Percentiles rank a stretch among this genome's conserved stretches.
Conservation (phyloP, 179 eudicot species). For the Vitellaria paradoxa region DNA sequence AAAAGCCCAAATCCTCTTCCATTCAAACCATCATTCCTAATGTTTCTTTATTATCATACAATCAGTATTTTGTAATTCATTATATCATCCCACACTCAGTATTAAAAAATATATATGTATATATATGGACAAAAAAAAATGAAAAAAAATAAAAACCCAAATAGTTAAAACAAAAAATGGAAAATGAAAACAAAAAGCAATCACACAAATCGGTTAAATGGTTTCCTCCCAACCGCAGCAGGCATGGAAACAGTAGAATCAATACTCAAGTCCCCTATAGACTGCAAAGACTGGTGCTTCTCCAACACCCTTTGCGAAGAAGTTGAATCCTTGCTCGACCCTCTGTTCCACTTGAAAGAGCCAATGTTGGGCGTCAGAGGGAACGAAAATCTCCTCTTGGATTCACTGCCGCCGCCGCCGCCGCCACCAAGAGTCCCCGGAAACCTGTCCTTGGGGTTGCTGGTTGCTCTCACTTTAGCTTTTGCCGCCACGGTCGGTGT, state of each 20-base stretch:
- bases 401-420: slow-evolving; percentile 17
- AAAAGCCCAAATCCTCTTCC: slow-evolving; percentile 18
- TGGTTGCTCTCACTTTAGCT: slow-evolving; percentile 61
- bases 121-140: neutral
- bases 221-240: slow-evolving; percentile 70
- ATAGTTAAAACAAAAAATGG: neutral
- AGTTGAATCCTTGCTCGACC: slow-evolving; percentile 42
- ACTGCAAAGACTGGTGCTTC: slow-evolving; percentile 48
- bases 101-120: neutral
- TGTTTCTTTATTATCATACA: slow-evolving; percentile 43
- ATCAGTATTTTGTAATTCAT: slow-evolving; percentile 25
- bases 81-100: slow-evolving; percentile 34
- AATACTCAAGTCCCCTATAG: slow-evolving; percentile 67
- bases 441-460: slow-evolving; percentile 43
- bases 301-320: slow-evolving; percentile 40
- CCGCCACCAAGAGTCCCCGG: slow-evolving; percentile 32
- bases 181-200: slow-evolving; percentile 7
- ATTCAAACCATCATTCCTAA: slow-evolving; percentile 47
- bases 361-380: slow-evolving; percentile 57
- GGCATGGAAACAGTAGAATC: slow-evolving; percentile 90
- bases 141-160: neutral
- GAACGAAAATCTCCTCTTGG: slow-evolving; percentile 76
- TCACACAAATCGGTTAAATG: slow-evolving; percentile 97
- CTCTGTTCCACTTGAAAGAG: slow-evolving; percentile 85
- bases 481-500: slow-evolving; percentile 72